These are phyloP conservation scores for Fusarium papillatum DNA, from an alignment of 2,329 filamentous ascomycete genomes.

Conservation along the genomic window DNA sequence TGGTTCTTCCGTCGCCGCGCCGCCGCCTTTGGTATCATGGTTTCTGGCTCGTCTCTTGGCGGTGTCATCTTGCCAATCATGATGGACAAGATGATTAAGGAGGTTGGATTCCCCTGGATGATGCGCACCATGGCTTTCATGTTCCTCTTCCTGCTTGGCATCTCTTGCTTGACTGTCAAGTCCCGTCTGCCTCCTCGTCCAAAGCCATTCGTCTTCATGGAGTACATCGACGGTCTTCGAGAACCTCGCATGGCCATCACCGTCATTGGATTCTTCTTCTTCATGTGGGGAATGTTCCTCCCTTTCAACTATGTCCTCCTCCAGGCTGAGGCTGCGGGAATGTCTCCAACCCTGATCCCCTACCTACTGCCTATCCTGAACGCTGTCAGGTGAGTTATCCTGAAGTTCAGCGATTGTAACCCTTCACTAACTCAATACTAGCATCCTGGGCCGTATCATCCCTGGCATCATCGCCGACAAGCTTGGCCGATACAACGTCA, in stretches of 20 bases:
- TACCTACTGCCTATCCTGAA: conserved; percentile 71
- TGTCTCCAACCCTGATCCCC: conserved; percentile 55
- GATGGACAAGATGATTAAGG: conserved; percentile 64
- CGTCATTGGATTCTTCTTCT: conserved; percentile 63
- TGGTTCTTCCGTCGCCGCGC: conserved; percentile 68
- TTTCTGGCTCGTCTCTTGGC: conserved; percentile 67
- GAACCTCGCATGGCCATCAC: conserved; percentile 61
- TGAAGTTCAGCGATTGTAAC: not conserved
- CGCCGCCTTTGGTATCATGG: conserved; percentile 66
- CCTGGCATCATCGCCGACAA: conserved; percentile 63
- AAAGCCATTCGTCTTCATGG: conserved; percentile 57
- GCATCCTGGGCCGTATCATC: conserved; percentile 65
- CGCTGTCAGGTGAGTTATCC: conserved; percentile 57
- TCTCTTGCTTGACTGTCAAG: conserved; percentile 51
- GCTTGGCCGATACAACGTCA: conserved; percentile 60
- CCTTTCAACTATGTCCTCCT: conserved; percentile 67
- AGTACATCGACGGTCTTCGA: conserved; percentile 61
- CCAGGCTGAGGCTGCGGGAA: conserved; percentile 60
- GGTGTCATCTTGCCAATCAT: conserved; percentile 74
- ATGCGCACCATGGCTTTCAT: conserved; percentile 62
- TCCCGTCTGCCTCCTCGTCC: conserved; percentile 59
- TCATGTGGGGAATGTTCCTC: conserved; percentile 68
- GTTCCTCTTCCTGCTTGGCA: conserved; percentile 52
- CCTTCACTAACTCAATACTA: conserved; percentile 38
- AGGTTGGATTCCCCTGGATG: conserved; percentile 61